Evolutionary conservation across 1,284 basidiomycete species (phyloP).

Genomic region (Dichomitus squalens): DNA sequence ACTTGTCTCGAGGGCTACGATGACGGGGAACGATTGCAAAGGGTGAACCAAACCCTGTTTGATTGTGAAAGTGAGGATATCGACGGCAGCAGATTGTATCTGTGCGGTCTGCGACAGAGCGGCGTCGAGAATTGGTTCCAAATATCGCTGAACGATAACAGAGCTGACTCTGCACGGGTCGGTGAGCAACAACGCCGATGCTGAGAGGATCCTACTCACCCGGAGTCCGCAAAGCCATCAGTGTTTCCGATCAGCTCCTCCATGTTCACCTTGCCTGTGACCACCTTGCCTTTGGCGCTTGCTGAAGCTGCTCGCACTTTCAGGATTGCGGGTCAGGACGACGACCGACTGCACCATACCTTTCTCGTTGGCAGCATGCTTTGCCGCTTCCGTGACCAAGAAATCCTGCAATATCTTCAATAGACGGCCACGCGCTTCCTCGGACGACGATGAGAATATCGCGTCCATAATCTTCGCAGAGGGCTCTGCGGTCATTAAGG

Average conservation of each 20-base stretch:
- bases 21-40: conserved; percentile 89
- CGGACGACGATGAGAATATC: conserved; percentile 74
- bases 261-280: conserved; percentile 73
- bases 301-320: conserved; percentile 13
- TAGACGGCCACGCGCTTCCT: conserved; percentile 73
- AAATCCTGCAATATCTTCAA: conserved; percentile 92
- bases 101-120: conserved; percentile 71
- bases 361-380: conserved; percentile 71
- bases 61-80: conserved; percentile 90
- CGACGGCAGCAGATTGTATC: conserved; percentile 85
- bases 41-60: conserved; percentile 96
- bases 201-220: conserved; percentile 50
- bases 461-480: conserved; percentile 88
- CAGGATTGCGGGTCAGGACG: neutral
- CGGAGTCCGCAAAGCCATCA: conserved; percentile 93
- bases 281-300: conserved; percentile 48
- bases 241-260: conserved; percentile 93
- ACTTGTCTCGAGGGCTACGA: conserved; percentile 92
- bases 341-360: conserved; percentile 39
- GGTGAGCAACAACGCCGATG: neutral
- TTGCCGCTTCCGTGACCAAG: conserved; percentile 77
- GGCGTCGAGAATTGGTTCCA: conserved; percentile 80
- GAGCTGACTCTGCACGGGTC: conserved; percentile 78
- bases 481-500: conserved; percentile 78
- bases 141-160: conserved; percentile 90